Conservation (phyloP, 192 early-diverging fungal genomes). For the Paraglomus brasilianum region DNA sequence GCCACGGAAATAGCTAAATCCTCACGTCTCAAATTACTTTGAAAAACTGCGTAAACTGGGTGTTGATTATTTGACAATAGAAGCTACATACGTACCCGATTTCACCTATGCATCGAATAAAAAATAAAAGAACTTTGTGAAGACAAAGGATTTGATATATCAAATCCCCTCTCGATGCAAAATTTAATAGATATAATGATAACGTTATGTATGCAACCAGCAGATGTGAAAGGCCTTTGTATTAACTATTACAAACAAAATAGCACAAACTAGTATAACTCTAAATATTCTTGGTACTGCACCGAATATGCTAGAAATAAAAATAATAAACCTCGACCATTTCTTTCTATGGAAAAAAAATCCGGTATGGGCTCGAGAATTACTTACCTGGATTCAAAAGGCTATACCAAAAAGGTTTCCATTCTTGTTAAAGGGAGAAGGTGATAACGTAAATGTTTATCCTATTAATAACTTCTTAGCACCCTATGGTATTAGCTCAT, state of each 20-base stretch:
- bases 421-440: neutral
- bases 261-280: neutral
- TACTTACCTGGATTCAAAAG: constrained; percentile 25
- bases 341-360: constrained; percentile 26
- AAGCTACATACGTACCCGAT: neutral
- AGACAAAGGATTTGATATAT: neutral
- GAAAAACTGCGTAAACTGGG: neutral
- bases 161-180: neutral
- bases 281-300: constrained; percentile 24
- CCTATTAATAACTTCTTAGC: constrained; percentile 1
- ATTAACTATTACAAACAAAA: constrained; percentile 7
- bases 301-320: constrained; percentile 26
- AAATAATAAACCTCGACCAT: constrained; percentile 18
- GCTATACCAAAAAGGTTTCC: neutral
- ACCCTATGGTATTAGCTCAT: neutral
- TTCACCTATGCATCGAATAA: neutral
- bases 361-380: constrained; percentile 18
- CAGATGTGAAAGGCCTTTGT: constrained; percentile 7
- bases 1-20: neutral
- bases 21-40: neutral
- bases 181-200: constrained; percentile 16
- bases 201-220: constrained; percentile 7
- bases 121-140: neutral
- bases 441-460: constrained; percentile 5
- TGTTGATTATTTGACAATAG: constrained; percentile 1